These are phyloP conservation scores for Neurospora crassa DNA, from an alignment of 2,329 filamentous ascomycete genomes.

Conservation along the genomic window DNA sequence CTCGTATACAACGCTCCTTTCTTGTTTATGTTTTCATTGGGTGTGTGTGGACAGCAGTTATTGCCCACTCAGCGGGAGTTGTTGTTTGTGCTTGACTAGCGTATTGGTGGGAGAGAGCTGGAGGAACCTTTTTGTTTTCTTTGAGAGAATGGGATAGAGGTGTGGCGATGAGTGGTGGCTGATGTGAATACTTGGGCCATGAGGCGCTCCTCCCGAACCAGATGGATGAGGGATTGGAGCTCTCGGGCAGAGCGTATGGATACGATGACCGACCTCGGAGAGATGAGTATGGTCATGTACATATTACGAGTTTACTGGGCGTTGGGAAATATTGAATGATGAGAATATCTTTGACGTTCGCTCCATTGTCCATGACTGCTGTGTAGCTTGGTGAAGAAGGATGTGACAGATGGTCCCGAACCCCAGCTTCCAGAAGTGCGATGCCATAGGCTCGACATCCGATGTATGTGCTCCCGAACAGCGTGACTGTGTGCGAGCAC, in stretches of 20 bases:
- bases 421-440: too few relatives aligned
- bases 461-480: too few relatives aligned
- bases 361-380: background rate
- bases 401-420: too few relatives aligned
- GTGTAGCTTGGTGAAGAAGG: too few relatives aligned
- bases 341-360: background rate
- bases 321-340: background rate
- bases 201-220: background rate
- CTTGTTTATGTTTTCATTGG: too few relatives aligned
- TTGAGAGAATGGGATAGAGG: background rate
- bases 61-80: background rate
- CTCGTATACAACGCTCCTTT: background rate
- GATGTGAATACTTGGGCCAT: background rate
- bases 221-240: background rate
- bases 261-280: background rate
- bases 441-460: too few relatives aligned
- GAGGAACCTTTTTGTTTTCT: background rate
- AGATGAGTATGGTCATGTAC: background rate
- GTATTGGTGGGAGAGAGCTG: background rate
- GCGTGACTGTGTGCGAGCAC: too few relatives aligned
- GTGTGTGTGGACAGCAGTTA: background rate
- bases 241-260: background rate
- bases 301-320: background rate
- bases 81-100: background rate
- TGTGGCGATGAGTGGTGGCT: background rate